Percentiles rank a stretch among this genome's conserved stretches.
phyloP scores from a whole-genome alignment of 345 rosid species.

The Cardamine chenopodiifolia region DNA sequence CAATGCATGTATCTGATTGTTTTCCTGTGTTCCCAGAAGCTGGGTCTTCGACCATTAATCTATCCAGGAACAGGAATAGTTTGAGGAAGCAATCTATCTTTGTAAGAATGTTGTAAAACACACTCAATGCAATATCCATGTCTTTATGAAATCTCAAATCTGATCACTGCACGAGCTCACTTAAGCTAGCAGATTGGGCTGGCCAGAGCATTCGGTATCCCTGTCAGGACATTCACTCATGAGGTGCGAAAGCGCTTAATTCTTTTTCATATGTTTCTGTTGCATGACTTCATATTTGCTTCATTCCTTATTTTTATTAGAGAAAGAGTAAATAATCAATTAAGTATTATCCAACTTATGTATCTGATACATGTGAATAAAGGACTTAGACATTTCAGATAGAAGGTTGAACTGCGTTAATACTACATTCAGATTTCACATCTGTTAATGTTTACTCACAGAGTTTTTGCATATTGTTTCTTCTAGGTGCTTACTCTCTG shows the following conservation, averaged over 20 bases:
- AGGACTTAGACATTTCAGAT: background rate
- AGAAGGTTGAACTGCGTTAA: conserved; percentile 1
- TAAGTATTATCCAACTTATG: background rate
- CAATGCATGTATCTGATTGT: no score
- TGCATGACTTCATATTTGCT: conserved; percentile 12
- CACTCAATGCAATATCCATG: no score
- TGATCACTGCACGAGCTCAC: conserved; percentile 83
- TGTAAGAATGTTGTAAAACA: no score
- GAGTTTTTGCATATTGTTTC: conserved; percentile 5
- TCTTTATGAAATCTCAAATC: no score
- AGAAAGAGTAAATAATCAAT: background rate
- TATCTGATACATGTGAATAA: conserved; percentile 7
- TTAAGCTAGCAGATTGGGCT: conserved; percentile 98
- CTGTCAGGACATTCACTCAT: conserved; percentile 98
- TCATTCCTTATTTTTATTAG: background rate
- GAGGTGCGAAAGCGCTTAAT: conserved; percentile 57
- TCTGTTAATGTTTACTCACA: background rate
- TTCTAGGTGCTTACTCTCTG: conserved; percentile 94
- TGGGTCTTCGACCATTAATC: no score
- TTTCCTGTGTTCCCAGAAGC: no score
- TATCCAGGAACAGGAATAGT: no score
- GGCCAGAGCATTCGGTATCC: conserved; percentile 97
- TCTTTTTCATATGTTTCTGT: conserved; percentile 3
- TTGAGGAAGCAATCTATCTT: no score
- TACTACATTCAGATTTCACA: background rate